A percentile compares a stretch with the other conserved stretches of the same genome.
Evolutionary conservation across 2,329 filamentous ascomycete genomes (phyloP).

Genomic region (Apiospora pterosperma): DNA sequence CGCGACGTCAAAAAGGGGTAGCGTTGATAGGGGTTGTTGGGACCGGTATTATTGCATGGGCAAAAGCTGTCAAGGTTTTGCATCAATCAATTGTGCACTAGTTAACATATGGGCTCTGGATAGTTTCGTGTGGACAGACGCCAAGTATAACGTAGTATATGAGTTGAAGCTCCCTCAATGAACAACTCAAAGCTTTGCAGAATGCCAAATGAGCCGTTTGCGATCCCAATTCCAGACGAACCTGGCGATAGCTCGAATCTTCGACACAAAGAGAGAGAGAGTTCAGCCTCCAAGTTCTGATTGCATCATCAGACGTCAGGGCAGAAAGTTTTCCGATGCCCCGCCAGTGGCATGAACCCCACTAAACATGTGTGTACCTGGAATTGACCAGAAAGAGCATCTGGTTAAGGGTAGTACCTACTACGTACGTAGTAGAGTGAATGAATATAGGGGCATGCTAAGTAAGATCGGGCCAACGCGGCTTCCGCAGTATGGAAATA

Average conservation of each 20-base stretch:
- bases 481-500: not conserved
- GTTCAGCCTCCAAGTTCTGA: not conserved
- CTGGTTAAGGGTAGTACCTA: too few relatives aligned
- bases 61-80: not conserved
- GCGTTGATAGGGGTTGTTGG: not conserved
- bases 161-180: not conserved
- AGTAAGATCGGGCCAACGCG: not conserved
- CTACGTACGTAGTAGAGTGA: too few relatives aligned
- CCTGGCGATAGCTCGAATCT: constrained; percentile 9
- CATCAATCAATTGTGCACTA: not conserved
- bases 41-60: not conserved
- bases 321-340: constrained; percentile 2
- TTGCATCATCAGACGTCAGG: not conserved
- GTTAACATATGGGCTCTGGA: too few relatives aligned
- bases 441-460: not conserved
- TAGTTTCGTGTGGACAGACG: too few relatives aligned
- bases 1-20: not conserved
- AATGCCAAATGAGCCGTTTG: not conserved
- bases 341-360: not conserved
- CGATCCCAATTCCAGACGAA: not conserved
- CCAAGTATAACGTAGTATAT: too few relatives aligned
- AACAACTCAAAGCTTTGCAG: not conserved
- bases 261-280: constrained; percentile 3
- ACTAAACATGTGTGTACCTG: not conserved
- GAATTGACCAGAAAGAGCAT: not conserved